Evolutionary conservation across 2,329 filamentous ascomycete species (phyloP).

Genomic region (Mycosphaerella sp.): DNA sequence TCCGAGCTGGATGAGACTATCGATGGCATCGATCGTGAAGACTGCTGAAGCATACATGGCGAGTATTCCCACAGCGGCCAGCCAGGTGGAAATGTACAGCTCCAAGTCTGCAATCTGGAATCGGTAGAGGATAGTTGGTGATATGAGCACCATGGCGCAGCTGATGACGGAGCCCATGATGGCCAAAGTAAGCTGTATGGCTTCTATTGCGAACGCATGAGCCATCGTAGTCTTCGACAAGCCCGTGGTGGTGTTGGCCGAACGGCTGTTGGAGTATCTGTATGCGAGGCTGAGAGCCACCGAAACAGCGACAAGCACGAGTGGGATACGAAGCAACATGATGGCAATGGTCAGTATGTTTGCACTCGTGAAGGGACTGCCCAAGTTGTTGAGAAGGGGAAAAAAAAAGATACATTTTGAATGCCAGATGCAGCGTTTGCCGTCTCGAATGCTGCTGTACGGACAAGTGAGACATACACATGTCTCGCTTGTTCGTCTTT

Average conservation of each 20-base stretch:
- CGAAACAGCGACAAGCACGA: conserved; percentile 4
- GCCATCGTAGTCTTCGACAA: not conserved
- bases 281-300: conserved; percentile 9
- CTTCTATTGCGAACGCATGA: conserved; percentile 16
- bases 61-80: not conserved
- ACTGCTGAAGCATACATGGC: not conserved
- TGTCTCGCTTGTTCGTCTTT: not conserved
- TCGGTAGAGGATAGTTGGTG: not conserved
- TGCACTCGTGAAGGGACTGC: not conserved
- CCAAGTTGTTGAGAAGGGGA: not conserved
- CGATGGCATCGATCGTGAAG: conserved; percentile 12
- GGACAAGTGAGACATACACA: conserved; percentile 7
- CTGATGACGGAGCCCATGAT: not conserved
- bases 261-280: not conserved
- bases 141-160: not conserved
- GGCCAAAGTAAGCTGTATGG: conserved; percentile 6
- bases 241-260: not conserved
- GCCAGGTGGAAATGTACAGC: not conserved
- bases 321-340: not conserved
- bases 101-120: not conserved
- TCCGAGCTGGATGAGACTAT: conserved; percentile 13
- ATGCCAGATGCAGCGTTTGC: not conserved
- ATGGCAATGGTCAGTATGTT: not conserved
- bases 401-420: not conserved
- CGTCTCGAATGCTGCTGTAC: not conserved